A percentile compares a stretch with the other conserved stretches of the same genome.
Evolutionary conservation across 1,284 basidiomycete species (phyloP).

Genomic region (Wallemia hederae): DNA sequence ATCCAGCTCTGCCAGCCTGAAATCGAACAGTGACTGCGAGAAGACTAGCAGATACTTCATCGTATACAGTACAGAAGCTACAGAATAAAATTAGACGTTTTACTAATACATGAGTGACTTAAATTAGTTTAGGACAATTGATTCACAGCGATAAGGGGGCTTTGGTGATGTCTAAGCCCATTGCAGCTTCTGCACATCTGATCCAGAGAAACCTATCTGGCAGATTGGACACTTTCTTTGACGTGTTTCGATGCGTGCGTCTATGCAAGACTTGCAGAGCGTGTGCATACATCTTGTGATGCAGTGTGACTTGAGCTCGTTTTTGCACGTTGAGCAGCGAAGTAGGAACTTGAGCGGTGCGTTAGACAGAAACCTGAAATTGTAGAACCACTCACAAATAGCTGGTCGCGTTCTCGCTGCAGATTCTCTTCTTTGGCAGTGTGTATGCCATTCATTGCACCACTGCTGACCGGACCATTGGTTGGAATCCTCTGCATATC

Average conservation of each 20-base stretch:
- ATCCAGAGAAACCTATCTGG: conserved; percentile 50
- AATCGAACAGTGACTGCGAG: background rate
- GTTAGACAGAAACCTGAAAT: background rate
- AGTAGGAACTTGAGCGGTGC: conserved; percentile 28
- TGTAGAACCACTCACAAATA: conserved; percentile 27
- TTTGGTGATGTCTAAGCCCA: conserved; percentile 14
- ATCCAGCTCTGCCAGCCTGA: background rate
- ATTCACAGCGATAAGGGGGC: background rate
- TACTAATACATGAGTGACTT: background rate
- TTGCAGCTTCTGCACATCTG: conserved; percentile 59
- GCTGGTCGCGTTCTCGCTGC: conserved; percentile 18
- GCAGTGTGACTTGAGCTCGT: conserved; percentile 53
- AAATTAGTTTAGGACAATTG: background rate
- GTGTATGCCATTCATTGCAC: conserved; percentile 10
- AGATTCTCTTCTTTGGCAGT: background rate
- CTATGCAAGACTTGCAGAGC: conserved; percentile 66
- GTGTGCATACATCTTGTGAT: conserved; percentile 87
- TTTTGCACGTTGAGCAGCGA: conserved; percentile 70
- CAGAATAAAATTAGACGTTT: background rate
- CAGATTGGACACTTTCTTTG: conserved; percentile 92
- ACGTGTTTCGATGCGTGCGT: conserved; percentile 56
- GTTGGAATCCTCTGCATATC: conserved; percentile 7
- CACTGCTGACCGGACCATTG: conserved; percentile 12
- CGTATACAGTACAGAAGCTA: background rate
- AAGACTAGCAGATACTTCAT: background rate